Conservation (phyloP, 441 rosid species). For the Manihot esculenta region DNA sequence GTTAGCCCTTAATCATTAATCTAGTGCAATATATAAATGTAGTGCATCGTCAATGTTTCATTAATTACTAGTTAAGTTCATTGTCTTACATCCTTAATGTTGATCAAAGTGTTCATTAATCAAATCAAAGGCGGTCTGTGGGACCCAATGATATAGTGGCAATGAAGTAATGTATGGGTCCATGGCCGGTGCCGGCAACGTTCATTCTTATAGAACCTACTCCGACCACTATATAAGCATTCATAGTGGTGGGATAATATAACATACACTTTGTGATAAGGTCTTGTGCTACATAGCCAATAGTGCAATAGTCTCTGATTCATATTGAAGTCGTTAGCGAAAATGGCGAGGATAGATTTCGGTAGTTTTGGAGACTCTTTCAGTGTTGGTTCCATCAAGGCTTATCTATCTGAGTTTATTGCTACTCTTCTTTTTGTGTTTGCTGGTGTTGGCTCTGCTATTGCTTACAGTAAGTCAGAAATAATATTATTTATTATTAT, state of each 20-base stretch:
- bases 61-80: slow-evolving; percentile 25
- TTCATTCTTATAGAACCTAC: slow-evolving; percentile 10
- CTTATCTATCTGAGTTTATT: slow-evolving; percentile 75
- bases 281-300: too few species aligned
- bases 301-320: too few species aligned
- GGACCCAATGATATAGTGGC: slow-evolving; percentile 35
- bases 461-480: slow-evolving; percentile 53
- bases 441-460: slow-evolving; percentile 90
- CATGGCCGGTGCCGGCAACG: slow-evolving; percentile 44
- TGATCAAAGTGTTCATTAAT: slow-evolving; percentile 22
- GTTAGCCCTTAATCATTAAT: not conserved
- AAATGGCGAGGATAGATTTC: slow-evolving; percentile 67
- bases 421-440: slow-evolving; percentile 87
- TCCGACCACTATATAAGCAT: not conserved
- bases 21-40: too few species aligned
- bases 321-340: not conserved
- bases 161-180: slow-evolving; percentile 31
- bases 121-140: slow-evolving; percentile 52
- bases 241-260: not conserved
- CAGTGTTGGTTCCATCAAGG: slow-evolving; percentile 60
- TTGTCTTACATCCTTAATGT: slow-evolving; percentile 47
- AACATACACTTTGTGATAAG: too few species aligned
- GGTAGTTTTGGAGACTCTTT: slow-evolving; percentile 78
- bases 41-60: slow-evolving; percentile 3
- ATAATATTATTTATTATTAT: too few species aligned